A percentile compares a stretch with the other conserved stretches of the same genome.
These are phyloP conservation scores for Solanum acaule DNA, from an alignment of 257 asterid genomes.

Conservation along the genomic window DNA sequence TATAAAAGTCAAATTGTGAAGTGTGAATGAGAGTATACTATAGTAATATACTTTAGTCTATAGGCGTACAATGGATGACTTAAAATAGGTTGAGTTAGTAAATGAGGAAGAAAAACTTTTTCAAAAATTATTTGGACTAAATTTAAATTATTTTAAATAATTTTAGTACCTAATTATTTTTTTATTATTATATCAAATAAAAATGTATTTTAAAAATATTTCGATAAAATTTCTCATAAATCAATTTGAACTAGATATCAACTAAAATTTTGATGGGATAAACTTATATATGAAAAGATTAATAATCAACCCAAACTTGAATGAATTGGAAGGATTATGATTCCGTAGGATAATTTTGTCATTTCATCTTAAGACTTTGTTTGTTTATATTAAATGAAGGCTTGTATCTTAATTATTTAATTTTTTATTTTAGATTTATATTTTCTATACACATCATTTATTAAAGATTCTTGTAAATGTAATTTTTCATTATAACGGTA, in stretches of 20 bases:
- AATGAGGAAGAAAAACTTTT: too few relatives aligned
- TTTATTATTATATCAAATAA: too few relatives aligned
- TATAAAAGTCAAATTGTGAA: background rate
- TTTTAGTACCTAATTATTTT: background rate
- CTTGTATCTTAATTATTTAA: background rate
- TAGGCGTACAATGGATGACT: background rate
- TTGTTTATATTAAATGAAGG: background rate
- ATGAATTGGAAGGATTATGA: background rate
- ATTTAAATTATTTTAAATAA: too few relatives aligned
- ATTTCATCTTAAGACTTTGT: background rate
- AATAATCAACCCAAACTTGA: background rate
- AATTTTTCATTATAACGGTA: background rate
- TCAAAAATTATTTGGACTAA: background rate
- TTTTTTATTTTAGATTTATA: too few relatives aligned
- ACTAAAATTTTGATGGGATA: background rate
- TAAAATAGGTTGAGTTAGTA: background rate
- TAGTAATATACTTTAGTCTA: too few relatives aligned
- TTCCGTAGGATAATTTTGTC: background rate
- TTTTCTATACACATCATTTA: background rate
- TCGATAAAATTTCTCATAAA: background rate
- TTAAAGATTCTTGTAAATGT: background rate
- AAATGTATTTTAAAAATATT: background rate
- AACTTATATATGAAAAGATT: background rate
- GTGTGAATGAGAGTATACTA: background rate
- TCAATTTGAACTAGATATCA: background rate